Evolutionary conservation across 441 rosid species (phyloP).

Genomic region (Omphalea diandra): DNA sequence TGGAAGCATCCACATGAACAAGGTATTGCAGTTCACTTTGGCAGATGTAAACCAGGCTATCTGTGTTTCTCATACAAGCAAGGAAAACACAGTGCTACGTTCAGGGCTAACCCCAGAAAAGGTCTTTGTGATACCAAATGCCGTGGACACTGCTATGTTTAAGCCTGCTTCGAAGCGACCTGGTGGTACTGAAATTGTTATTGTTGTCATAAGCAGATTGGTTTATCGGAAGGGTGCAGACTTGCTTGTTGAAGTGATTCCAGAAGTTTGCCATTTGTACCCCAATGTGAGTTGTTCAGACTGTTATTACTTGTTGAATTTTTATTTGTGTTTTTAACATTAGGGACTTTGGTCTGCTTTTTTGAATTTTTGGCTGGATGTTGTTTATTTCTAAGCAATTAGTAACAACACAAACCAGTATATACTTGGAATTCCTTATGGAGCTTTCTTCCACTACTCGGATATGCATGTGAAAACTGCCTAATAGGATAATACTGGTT

Average conservation of each 20-base stretch:
- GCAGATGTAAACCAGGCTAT: conserved; percentile 96
- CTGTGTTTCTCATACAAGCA: conserved; percentile 95
- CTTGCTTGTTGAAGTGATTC: conserved; percentile 96
- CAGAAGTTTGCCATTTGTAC: conserved; percentile 70
- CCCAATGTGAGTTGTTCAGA: conserved; percentile 63
- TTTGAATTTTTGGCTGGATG: neutral
- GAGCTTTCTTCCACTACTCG: neutral
- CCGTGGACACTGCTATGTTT: conserved; percentile 98
- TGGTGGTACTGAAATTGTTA: conserved; percentile 56
- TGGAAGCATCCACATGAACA: conserved; percentile 98
- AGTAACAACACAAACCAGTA: neutral
- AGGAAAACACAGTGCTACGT: conserved; percentile 88
- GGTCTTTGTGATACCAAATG: conserved; percentile 94
- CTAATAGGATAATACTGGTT: neutral
- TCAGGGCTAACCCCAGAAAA: conserved; percentile 86
- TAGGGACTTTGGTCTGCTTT: neutral
- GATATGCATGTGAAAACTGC: neutral
- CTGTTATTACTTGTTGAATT: neutral
- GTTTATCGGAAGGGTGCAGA: conserved; percentile 98
- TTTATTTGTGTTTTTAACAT: neutral
- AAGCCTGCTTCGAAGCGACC: conserved; percentile 65
- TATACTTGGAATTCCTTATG: neutral
- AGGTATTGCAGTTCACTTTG: conserved; percentile 86
- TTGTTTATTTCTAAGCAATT: neutral
- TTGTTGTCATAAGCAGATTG: conserved; percentile 92